phyloP scores from a whole-genome alignment of 441 rosid species.

The Erodium moschatum region DNA sequence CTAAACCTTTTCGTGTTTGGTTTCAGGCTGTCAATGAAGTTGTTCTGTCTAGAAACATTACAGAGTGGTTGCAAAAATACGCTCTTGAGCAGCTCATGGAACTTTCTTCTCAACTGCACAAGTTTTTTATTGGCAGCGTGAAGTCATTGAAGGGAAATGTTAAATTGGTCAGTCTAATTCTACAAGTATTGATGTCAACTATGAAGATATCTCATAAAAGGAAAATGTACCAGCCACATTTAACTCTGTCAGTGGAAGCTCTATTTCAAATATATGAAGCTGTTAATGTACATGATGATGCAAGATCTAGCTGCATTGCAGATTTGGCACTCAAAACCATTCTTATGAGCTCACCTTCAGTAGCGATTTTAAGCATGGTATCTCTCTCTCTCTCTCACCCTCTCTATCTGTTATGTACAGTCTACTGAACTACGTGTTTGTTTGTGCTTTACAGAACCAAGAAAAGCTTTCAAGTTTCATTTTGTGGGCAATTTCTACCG shows the following conservation, averaged over 20 bases:
- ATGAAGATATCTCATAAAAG: slow-evolving; percentile 65
- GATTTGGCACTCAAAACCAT: slow-evolving; percentile 53
- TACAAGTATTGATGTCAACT: slow-evolving; percentile 47
- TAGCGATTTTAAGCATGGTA: slow-evolving; percentile 55
- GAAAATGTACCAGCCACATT: slow-evolving; percentile 62
- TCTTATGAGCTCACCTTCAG: slow-evolving; percentile 62
- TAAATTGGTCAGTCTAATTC: slow-evolving; percentile 31
- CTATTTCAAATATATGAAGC: slow-evolving; percentile 50
- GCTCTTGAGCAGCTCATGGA: slow-evolving; percentile 75
- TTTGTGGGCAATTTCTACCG: slow-evolving; percentile 66
- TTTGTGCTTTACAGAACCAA: slow-evolving; percentile 42
- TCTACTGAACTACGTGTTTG: slow-evolving; percentile 7
- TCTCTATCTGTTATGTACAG: background rate
- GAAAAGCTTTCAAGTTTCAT: slow-evolving; percentile 63
- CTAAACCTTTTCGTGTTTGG: slow-evolving; percentile 12
- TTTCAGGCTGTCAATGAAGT: slow-evolving; percentile 47
- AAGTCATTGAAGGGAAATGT: slow-evolving; percentile 38
- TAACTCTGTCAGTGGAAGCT: slow-evolving; percentile 55
- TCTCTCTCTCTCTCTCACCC: slow-evolving; percentile 8
- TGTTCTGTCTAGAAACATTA: slow-evolving; percentile 42
- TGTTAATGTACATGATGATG: slow-evolving; percentile 26
- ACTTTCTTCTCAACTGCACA: slow-evolving; percentile 53
- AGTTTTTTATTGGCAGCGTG: slow-evolving; percentile 41
- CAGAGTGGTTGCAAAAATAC: slow-evolving; percentile 63
- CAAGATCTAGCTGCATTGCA: slow-evolving; percentile 31